Conservation (phyloP, 169 alveolate species). For the Plasmodium vinckei region DNA sequence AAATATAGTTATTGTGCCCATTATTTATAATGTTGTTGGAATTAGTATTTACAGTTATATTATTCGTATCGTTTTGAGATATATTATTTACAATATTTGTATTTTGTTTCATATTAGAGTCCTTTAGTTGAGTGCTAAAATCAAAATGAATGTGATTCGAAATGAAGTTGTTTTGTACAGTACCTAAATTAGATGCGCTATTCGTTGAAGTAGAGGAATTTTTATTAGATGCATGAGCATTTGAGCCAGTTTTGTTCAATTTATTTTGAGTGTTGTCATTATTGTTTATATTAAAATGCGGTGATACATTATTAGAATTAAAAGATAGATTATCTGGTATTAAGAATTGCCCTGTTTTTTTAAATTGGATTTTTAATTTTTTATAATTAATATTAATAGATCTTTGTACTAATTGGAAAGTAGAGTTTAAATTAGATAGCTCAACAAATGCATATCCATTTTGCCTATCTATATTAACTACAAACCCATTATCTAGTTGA, state of each 20-base stretch:
- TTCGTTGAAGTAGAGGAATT: constrained; percentile 2
- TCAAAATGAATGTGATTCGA: too few species aligned
- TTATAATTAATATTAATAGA: constrained; percentile 58
- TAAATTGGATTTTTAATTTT: constrained; percentile 69
- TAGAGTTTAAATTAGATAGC: constrained; percentile 50
- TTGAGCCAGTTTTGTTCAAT: neutral
- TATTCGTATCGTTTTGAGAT: neutral
- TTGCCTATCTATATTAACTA: constrained; percentile 72
- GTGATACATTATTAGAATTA: neutral
- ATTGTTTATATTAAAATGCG: constrained; percentile 6
- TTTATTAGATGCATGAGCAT: neutral
- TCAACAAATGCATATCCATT: constrained; percentile 76
- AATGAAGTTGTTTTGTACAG: too few species aligned
- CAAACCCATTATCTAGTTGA: constrained; percentile 61
- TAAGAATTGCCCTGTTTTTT: constrained; percentile 73
- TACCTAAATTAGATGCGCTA: neutral
- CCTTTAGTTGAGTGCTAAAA: neutral
- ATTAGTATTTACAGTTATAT: neutral
- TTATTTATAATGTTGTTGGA: neutral
- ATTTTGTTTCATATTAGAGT: neutral
- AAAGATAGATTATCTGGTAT: constrained; percentile 63
- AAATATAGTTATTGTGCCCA: too few species aligned
- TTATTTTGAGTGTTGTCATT: constrained; percentile 7
- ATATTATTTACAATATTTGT: neutral
- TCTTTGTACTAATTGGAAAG: constrained; percentile 66